Evolutionary conservation across 805 yeast species (phyloP), one percentile per base, ranked within the genome.

Genomic region (Metschnikowia orientalis): DNA sequence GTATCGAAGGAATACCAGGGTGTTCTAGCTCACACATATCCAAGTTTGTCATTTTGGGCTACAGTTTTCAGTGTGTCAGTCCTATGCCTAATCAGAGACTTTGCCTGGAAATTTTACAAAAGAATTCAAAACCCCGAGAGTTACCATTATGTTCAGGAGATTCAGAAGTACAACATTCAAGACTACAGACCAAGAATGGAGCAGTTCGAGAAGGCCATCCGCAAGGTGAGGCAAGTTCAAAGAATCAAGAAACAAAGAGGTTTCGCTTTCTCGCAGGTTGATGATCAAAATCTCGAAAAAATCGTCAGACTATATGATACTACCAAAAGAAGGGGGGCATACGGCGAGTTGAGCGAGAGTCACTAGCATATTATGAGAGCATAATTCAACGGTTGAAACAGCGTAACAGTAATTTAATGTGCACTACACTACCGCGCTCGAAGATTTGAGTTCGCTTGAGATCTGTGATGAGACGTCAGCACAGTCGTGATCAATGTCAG

Each of bases 231-330:
- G 60, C 99, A 94, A 60, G 97, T 92, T 23, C 95, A 90, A 59
- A 75, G 99, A 59, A 90, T 92, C 85, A 84, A 94, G 56, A 92
- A 92, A 53, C 98, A 92, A 62, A 79, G 97, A 61, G 99, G 99
- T 5, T 92, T 86, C 69, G 99, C 99, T 2, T 92, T 92, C 51
- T 88, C 97, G 5, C 97, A 92, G 59, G 88, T 84, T 28, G 95
- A 87, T 43, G 63, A 63, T 35, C 95, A 85, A 55, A 95, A 95
- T 22, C 96, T 89, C 61, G 96, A 88, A 45, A 79, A 80, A 53
- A 75, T 92, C 40, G 81, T 92, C 30, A 75, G 97, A 50, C 86
- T 94, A 67, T 92, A 92, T 51, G 98, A 92, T 58, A 90, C 97
- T 3, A 90, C 97, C 1, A 81, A 82, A 59, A 70, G 76, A 49